phyloP scores from a whole-genome alignment of 1,284 basidiomycete species.

The Vanrija sp. region DNA sequence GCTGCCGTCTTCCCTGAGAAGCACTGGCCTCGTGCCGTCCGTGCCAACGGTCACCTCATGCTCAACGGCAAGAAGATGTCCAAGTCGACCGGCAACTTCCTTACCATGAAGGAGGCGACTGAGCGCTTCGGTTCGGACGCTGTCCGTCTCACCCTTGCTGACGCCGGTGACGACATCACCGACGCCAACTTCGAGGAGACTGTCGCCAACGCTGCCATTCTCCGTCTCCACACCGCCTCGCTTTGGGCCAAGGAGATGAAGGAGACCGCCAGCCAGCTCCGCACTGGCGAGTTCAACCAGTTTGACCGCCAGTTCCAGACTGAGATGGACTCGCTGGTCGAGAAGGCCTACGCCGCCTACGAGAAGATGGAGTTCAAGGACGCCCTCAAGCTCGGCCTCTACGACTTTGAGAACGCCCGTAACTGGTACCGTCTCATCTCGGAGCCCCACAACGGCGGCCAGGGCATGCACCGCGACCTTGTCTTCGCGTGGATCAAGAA shows the following conservation, averaged over 20 bases:
- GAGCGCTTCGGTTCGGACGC: conserved; percentile 56
- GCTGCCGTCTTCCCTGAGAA: conserved; percentile 89
- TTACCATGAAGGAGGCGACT: conserved; percentile 50
- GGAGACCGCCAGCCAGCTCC: conserved; percentile 61
- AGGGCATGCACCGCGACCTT: conserved; percentile 81
- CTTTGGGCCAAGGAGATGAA: conserved; percentile 88
- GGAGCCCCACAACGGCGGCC: conserved; percentile 58
- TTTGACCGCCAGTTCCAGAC: conserved; percentile 89
- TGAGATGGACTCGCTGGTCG: conserved; percentile 83
- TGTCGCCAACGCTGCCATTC: conserved; percentile 94
- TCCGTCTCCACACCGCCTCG: conserved; percentile 86
- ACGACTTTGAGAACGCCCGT: conserved; percentile 85
- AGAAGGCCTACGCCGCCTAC: conserved; percentile 72
- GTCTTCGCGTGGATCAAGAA: conserved; percentile 74
- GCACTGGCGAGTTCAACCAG: conserved; percentile 56
- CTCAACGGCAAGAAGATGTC: conserved; percentile 99
- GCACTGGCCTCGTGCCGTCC: conserved; percentile 88
- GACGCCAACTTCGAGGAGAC: conserved; percentile 91
- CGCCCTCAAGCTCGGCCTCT: conserved; percentile 91
- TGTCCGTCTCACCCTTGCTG: conserved; percentile 85
- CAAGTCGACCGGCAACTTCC: conserved; percentile 74
- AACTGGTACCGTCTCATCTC: conserved; percentile 98
- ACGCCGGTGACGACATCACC: conserved; percentile 95
- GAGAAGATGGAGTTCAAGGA: conserved; percentile 88
- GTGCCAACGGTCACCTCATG: conserved; percentile 95